Conservation (phyloP, 129 eudicot genomes). For the Artemisia annua region DNA sequence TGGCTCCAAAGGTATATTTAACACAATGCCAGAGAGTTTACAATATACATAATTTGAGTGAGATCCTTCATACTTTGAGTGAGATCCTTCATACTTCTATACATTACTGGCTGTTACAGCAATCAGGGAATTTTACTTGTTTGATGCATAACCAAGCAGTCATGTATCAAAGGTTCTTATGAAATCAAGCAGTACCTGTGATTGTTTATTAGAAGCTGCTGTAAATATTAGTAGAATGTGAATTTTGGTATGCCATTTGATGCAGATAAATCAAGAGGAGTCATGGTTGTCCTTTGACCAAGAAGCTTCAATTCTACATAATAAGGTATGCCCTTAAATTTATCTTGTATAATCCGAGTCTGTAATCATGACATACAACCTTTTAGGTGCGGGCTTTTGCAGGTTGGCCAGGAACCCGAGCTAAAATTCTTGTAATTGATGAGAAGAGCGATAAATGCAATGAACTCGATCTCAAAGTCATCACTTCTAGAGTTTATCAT, state of each 20-base stretch:
- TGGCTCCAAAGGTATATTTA: slow-evolving; percentile 81
- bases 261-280: slow-evolving; percentile 84
- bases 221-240: too few relatives aligned
- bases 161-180: too few relatives aligned
- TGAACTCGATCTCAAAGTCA: slow-evolving; percentile 67
- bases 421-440: slow-evolving; percentile 58
- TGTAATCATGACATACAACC: slow-evolving; percentile 44
- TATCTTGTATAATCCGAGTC: slow-evolving; percentile 14
- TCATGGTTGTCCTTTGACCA: slow-evolving; percentile 86
- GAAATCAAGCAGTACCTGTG: too few relatives aligned
- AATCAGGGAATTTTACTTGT: too few relatives aligned
- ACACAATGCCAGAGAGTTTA: not conserved
- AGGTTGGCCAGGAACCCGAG: slow-evolving; percentile 99
- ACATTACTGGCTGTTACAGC: too few relatives aligned
- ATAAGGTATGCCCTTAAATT: slow-evolving; percentile 56
- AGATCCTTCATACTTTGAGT: not conserved
- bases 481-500: slow-evolving; percentile 60
- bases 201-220: not conserved
- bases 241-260: slow-evolving; percentile 17
- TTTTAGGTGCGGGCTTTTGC: slow-evolving; percentile 98
- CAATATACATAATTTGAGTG: not conserved
- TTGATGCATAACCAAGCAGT: not conserved
- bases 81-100: too few relatives aligned
- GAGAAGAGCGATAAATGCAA: slow-evolving; percentile 40
- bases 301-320: slow-evolving; percentile 72